A percentile compares a stretch with the other conserved stretches of the same genome.
phyloP scores from a whole-genome alignment of 192 early-diverging fungal species.

The Backusella macrospora region DNA sequence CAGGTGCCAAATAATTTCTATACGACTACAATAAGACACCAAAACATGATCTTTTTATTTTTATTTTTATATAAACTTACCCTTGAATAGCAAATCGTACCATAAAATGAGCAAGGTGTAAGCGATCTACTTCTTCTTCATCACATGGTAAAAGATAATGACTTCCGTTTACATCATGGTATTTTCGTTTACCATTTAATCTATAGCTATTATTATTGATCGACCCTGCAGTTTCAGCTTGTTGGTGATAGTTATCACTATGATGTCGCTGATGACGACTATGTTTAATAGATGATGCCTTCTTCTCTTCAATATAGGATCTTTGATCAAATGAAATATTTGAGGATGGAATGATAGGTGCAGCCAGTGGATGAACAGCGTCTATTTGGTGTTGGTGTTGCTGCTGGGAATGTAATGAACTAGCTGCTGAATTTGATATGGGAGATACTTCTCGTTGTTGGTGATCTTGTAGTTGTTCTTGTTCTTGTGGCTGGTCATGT shows the following conservation, averaged over 20 bases:
- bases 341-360: not conserved
- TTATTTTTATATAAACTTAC: constrained; percentile 24
- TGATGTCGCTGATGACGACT: not conserved
- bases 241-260: not conserved
- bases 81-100: constrained; percentile 51
- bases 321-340: not conserved
- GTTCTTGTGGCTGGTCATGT: not conserved
- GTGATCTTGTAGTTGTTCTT: not conserved
- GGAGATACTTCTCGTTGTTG: not conserved
- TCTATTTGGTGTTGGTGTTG: not conserved
- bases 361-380: constrained; percentile 17
- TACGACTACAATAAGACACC: not conserved
- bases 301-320: not conserved
- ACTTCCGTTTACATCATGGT: constrained; percentile 42
- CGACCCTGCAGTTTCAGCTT: not conserved
- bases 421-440: not conserved
- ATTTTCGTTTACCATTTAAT: constrained; percentile 41
- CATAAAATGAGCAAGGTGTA: constrained; percentile 57
- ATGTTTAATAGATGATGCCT: not conserved
- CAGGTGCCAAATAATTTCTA: constrained; percentile 48
- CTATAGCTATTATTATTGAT: constrained; percentile 32
- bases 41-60: not conserved
- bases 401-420: not conserved
- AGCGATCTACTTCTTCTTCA: constrained; percentile 54
- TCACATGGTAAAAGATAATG: constrained; percentile 55